phyloP scores from a whole-genome alignment of 179 eudicot species.

The Silene noctiflora region DNA sequence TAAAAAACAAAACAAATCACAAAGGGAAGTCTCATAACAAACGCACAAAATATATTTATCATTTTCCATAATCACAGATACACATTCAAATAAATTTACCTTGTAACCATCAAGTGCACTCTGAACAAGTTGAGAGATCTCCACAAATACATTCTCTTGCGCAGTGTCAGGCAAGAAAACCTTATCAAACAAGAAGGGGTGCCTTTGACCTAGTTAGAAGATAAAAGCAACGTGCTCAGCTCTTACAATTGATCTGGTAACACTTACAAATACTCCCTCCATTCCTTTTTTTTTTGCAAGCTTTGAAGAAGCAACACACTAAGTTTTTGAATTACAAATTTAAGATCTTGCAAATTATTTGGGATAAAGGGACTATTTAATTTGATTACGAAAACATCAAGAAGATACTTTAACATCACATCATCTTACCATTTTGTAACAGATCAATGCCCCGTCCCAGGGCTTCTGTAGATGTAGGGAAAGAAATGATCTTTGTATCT shows the following conservation, averaged over 20 bases:
- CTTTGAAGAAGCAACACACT: not conserved
- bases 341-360: not conserved
- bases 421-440: conserved; percentile 68
- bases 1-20: not conserved
- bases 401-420: not conserved
- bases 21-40: not conserved
- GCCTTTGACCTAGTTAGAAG: conserved; percentile 62
- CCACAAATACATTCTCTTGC: conserved; percentile 90
- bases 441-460: conserved; percentile 78
- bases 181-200: conserved; percentile 75
- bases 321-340: not conserved
- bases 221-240: conserved; percentile 4
- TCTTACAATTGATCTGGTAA: conserved; percentile 1
- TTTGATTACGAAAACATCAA: conserved; percentile 1
- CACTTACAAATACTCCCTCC: not conserved
- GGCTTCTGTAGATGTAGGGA: conserved; percentile 67
- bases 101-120: conserved; percentile 98
- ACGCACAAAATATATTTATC: not conserved
- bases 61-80: not conserved
- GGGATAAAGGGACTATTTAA: not conserved
- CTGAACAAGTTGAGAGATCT: conserved; percentile 95
- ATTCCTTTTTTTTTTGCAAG: not conserved
- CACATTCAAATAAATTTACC: conserved; percentile 37
- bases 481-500: conserved; percentile 62
- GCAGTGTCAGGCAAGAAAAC: conserved; percentile 81